Evolutionary conservation across 1,139 yeast species (phyloP).

Genomic region (Candida sp.): DNA sequence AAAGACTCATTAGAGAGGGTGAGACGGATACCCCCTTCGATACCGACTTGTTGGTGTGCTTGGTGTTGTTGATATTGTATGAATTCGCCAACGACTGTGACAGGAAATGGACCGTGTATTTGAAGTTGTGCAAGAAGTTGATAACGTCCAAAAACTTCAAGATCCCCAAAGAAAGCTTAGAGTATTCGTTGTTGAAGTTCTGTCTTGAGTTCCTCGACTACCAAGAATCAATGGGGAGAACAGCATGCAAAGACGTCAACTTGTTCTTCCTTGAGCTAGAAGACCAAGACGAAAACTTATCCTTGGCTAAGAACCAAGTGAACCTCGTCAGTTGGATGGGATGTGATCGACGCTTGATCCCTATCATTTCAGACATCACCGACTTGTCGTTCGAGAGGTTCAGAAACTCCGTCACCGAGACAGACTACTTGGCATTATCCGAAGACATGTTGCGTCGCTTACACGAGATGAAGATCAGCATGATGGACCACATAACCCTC

Average conservation of each 20-base stretch:
- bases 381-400: conserved; percentile 35
- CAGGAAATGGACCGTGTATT: conserved; percentile 27
- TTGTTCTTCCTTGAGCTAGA: conserved; percentile 24
- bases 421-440: conserved; percentile 18
- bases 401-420: conserved; percentile 18
- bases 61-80: conserved; percentile 28
- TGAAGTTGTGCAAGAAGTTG: conserved; percentile 23
- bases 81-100: conserved; percentile 34
- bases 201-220: conserved; percentile 32
- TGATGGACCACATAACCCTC: neutral
- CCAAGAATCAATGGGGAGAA: conserved; percentile 37
- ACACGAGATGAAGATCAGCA: conserved; percentile 12
- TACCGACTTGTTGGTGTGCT: conserved; percentile 25
- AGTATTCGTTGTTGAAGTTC: conserved; percentile 25
- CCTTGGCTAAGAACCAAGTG: conserved; percentile 3
- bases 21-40: conserved; percentile 1
- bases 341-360: conserved; percentile 29
- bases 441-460: conserved; percentile 17
- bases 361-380: conserved; percentile 36
- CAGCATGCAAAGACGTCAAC: conserved; percentile 34
- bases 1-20: conserved; percentile 8
- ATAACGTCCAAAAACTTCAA: conserved; percentile 20
- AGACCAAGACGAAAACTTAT: conserved; percentile 15
- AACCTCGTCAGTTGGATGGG: conserved; percentile 28
- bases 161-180: conserved; percentile 19